Evolutionary conservation across 2,329 filamentous ascomycete genomes (phyloP), one percentile per base, ranked within the genome.

Genomic region (Paecilomyces sp.): DNA sequence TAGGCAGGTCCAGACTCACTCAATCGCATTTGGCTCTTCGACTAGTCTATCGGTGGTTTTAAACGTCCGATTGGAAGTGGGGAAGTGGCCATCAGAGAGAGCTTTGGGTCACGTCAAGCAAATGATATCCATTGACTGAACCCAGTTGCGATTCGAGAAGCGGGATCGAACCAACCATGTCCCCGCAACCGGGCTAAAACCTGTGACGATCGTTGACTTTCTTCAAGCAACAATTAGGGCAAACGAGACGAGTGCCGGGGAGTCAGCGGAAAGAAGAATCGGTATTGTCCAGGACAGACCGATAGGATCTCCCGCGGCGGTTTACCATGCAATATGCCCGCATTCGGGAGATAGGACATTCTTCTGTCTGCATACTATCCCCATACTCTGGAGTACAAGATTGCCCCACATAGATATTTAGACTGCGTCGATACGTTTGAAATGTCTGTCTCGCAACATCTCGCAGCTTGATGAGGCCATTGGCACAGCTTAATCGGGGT

Each of bases 1-100:
- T 30, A n/a, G 51, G 51, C 51, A 53, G 51, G 51, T 30, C 51
- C 25, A 30, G 51, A 22, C 18, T 50, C 4, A 59, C 58, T 1
- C 65, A 63, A 57, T 68, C 66, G 58, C 66, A 68, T 58, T 67
- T 69, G 55, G 54, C 68, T 69, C 57, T 69, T 69, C 41, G 64
- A 62, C 22, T 70, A 65, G 60, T 64, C 64, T 28, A 34, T 55
- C 54, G 30, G 54, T 33, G 25, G 54, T 50, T 34, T 25, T 34
- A 25, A 28, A 28, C 22, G 55, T 47, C 33, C 30, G 55, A 41
- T 15, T 31, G 51, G 51, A 8, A 22, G 50, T 22, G 50, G 24
- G 50, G 50, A 28, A 24, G 22, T 53, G 51, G 51, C 51, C n/a
- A 53, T 53, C 36, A n/a, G 2, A 9, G 22, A n/a, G 8, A 22